A percentile compares a stretch with the other conserved stretches of the same genome.
Evolutionary conservation across 2,329 filamentous ascomycete species (phyloP).

Genomic region (Talaromyces sp.): DNA sequence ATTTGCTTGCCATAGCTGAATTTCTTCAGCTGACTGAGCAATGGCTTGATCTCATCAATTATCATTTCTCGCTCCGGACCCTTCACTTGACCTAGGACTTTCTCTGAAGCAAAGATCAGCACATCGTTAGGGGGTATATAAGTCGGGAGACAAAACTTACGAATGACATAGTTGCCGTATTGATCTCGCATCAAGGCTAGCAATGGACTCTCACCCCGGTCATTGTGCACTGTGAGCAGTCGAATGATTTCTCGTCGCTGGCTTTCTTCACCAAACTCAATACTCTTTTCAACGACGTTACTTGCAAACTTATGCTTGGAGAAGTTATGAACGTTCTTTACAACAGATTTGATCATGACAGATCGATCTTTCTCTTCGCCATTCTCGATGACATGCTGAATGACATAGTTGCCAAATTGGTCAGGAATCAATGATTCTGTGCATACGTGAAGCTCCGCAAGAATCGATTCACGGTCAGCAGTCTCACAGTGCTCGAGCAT

Average conservation of each 20-base stretch:
- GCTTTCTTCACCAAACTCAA: slow-evolving; percentile 64
- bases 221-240: slow-evolving; percentile 57
- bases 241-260: slow-evolving; percentile 68
- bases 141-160: slow-evolving; percentile 57
- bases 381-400: slow-evolving; percentile 82
- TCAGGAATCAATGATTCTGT: slow-evolving; percentile 72
- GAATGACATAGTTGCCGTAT: slow-evolving; percentile 94
- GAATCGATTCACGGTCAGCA: slow-evolving; percentile 65
- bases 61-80: slow-evolving; percentile 58
- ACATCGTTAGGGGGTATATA: background rate
- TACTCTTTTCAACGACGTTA: slow-evolving; percentile 94
- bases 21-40: slow-evolving; percentile 61
- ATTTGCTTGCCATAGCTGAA: slow-evolving; percentile 65
- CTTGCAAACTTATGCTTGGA: slow-evolving; percentile 97
- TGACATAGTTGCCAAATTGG: slow-evolving; percentile 93
- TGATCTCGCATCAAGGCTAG: slow-evolving; percentile 80
- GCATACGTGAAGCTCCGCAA: slow-evolving; percentile 73
- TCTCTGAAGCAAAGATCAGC: slow-evolving; percentile 57
- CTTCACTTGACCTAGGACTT: slow-evolving; percentile 64
- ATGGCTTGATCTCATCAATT: slow-evolving; percentile 60
- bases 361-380: slow-evolving; percentile 69
- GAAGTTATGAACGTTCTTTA: slow-evolving; percentile 65
- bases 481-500: slow-evolving; percentile 80
- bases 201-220: slow-evolving; percentile 66
- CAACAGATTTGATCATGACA: slow-evolving; percentile 70